Evolutionary conservation across 2,329 filamentous ascomycete genomes (phyloP).

Genomic region (Pleomassaria siparia): DNA sequence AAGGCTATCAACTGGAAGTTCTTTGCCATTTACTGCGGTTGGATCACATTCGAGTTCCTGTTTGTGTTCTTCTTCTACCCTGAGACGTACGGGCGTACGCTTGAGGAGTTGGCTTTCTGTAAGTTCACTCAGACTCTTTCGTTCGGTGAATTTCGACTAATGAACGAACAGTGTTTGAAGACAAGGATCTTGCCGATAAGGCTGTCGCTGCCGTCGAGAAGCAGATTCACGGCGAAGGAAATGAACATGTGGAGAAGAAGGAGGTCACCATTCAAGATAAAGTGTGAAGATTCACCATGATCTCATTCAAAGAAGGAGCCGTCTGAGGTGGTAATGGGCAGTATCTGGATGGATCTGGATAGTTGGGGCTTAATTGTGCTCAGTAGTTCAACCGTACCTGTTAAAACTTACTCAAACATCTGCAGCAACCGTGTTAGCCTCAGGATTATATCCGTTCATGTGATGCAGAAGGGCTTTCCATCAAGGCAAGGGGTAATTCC

Average conservation of each 20-base stretch:
- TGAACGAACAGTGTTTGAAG: constrained; percentile 33
- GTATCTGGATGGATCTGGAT: neutral
- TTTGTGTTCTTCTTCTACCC: constrained; percentile 63
- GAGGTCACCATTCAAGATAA: neutral
- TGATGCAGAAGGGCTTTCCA: too few species aligned
- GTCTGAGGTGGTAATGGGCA: neutral
- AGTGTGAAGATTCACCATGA: neutral
- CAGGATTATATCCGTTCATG: too few species aligned
- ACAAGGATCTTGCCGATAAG: constrained; percentile 36
- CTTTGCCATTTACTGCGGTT: constrained; percentile 59
- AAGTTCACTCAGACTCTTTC: neutral
- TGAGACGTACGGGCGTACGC: constrained; percentile 56
- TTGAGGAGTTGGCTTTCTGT: constrained; percentile 62
- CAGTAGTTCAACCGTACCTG: neutral
- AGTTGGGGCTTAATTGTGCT: neutral
- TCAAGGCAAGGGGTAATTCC: too few species aligned
- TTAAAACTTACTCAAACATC: too few species aligned
- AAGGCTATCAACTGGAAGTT: constrained; percentile 56
- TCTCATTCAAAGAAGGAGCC: neutral
- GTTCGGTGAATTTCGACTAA: constrained; percentile 13
- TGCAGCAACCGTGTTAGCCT: too few species aligned
- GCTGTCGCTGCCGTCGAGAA: constrained; percentile 38
- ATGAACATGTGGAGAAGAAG: constrained; percentile 11
- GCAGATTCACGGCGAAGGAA: constrained; percentile 29
- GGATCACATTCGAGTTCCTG: constrained; percentile 56